phyloP scores from a whole-genome alignment of 1,284 basidiomycete genomes.

The Microbotryum violaceum region DNA sequence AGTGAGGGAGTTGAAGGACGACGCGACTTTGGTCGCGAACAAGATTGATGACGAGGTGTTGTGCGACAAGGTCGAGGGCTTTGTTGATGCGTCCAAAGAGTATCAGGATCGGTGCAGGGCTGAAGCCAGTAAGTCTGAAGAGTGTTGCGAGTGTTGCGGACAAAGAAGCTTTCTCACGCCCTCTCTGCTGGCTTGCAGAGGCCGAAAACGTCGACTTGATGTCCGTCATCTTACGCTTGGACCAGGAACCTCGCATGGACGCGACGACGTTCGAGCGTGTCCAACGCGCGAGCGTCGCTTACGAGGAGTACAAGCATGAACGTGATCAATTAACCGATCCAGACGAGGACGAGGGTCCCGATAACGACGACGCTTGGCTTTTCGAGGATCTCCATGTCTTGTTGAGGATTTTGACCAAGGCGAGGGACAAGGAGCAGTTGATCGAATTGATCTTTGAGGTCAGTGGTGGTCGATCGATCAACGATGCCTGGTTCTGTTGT shows the following conservation, averaged over 20 bases:
- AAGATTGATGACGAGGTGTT: slow-evolving; percentile 82
- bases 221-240: slow-evolving; percentile 71
- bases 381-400: slow-evolving; percentile 81
- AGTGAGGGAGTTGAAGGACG: slow-evolving; percentile 69
- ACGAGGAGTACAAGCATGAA: slow-evolving; percentile 60
- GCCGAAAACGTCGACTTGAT: slow-evolving; percentile 71
- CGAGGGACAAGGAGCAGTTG: slow-evolving; percentile 85
- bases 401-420: slow-evolving; percentile 63
- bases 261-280: slow-evolving; percentile 66
- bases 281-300: slow-evolving; percentile 64
- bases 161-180: not conserved
- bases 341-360: slow-evolving; percentile 78
- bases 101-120: slow-evolving; percentile 72
- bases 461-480: slow-evolving; percentile 30
- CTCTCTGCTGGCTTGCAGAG: slow-evolving; percentile 41
- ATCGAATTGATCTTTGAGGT: slow-evolving; percentile 93
- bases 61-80: slow-evolving; percentile 79
- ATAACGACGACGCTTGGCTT: slow-evolving; percentile 88
- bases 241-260: slow-evolving; percentile 64
- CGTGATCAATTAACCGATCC: slow-evolving; percentile 63
- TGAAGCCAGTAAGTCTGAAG: slow-evolving; percentile 57
- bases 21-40: slow-evolving; percentile 74
- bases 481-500: not conserved
- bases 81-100: slow-evolving; percentile 76
- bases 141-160: not conserved